Conservation (phyloP, 768 basidiomycete genomes). For the Gloeophyllum trabeum region DNA sequence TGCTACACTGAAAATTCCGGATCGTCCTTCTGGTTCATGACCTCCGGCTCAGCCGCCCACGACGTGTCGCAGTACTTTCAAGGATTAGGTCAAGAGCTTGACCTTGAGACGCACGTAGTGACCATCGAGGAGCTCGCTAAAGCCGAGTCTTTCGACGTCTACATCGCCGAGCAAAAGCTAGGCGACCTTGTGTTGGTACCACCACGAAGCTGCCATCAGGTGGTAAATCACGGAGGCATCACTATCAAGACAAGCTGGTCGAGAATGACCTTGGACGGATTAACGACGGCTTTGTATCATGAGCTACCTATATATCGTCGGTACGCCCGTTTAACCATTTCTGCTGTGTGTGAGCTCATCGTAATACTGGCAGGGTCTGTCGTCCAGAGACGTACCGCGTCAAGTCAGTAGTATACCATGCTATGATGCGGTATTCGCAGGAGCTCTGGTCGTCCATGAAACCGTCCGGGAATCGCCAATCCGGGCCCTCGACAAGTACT, state of each 20-base stretch:
- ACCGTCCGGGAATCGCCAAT: too few species aligned
- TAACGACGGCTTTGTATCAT: constrained; percentile 48
- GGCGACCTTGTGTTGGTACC: constrained; percentile 80
- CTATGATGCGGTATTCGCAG: constrained; percentile 27
- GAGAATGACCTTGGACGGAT: constrained; percentile 60
- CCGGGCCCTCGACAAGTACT: neutral
- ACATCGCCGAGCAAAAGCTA: constrained; percentile 57
- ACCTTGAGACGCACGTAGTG: constrained; percentile 62
- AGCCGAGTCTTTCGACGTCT: constrained; percentile 63
- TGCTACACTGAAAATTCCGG: constrained; percentile 64
- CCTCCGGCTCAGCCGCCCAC: constrained; percentile 43
- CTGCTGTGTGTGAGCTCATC: constrained; percentile 1
- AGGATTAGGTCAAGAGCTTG: constrained; percentile 41
- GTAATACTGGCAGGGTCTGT: constrained; percentile 46
- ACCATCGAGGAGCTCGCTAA: constrained; percentile 49
- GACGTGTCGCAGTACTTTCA: constrained; percentile 49
- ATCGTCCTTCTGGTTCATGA: constrained; percentile 85
- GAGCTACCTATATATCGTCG: constrained; percentile 76
- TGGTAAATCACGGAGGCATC: constrained; percentile 70
- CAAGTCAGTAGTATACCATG: constrained; percentile 51
- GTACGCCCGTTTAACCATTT: constrained; percentile 22
- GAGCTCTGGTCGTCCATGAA: constrained; percentile 7
- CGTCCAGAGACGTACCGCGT: constrained; percentile 68
- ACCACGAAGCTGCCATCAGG: constrained; percentile 74
- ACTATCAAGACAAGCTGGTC: constrained; percentile 85